Evolutionary conservation across 108 stramenopile species (phyloP).

Genomic region (Discostella stelligeroides): DNA sequence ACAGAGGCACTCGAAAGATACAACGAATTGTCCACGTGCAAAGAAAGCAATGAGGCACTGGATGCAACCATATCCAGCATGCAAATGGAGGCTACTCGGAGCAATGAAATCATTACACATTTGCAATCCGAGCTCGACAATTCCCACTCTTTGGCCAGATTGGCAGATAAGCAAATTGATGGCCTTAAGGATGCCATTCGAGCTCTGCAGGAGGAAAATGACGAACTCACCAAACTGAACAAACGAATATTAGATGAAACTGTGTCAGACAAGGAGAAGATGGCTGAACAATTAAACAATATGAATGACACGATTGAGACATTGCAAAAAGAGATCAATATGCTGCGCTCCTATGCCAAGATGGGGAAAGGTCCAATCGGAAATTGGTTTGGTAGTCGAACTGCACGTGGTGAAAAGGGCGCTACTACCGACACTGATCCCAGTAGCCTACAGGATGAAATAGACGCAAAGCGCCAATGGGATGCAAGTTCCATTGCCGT

Average conservation of each 20-base stretch:
- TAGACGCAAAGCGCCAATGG: constrained; percentile 49
- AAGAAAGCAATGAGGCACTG: constrained; percentile 55
- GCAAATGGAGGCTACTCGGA: constrained; percentile 46
- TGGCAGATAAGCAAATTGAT: constrained; percentile 83
- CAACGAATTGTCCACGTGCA: constrained; percentile 48
- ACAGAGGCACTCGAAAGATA: constrained; percentile 45
- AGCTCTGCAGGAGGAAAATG: constrained; percentile 74
- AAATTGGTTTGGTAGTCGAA: constrained; percentile 60
- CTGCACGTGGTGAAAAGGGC: constrained; percentile 18
- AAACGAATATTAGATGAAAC: constrained; percentile 53
- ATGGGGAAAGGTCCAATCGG: constrained; percentile 29
- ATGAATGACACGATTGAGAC: constrained; percentile 76
- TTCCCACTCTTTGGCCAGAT: constrained; percentile 59
- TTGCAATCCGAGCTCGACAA: constrained; percentile 63
- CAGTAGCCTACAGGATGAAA: constrained; percentile 1
- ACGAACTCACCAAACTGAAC: constrained; percentile 65
- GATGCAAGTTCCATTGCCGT: constrained; percentile 51
- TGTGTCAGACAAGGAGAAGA: constrained; percentile 70
- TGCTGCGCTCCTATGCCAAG: constrained; percentile 51
- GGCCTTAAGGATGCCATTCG: constrained; percentile 84
- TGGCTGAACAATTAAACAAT: constrained; percentile 69
- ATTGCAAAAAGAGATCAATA: constrained; percentile 64
- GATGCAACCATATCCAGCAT: constrained; percentile 58
- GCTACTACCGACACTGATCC: constrained; percentile 9
- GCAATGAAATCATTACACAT: constrained; percentile 63